Base-by-base conservation (phyloP, 2,329 filamentous ascomycete species). In the Endocalyx cinctus region DNA sequence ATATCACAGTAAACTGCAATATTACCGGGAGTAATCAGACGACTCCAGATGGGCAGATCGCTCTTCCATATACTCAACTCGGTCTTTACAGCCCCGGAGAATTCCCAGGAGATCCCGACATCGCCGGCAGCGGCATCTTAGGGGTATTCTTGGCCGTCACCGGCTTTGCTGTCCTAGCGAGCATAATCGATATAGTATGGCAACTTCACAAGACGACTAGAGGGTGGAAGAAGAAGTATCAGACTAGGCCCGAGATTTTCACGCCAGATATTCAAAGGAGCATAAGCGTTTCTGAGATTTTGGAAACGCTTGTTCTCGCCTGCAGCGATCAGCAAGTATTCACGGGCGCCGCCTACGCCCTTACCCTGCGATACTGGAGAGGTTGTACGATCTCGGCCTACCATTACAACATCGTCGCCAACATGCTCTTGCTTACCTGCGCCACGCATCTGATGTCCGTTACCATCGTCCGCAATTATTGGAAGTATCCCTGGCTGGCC, bases 301-400 rank as follows among this genome's bases (percentile, higher is more conserved):
- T 55, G 10, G 55, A 62, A 33, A 42, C 51, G 4, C 33, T 61
- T 10, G 45, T 62, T 16, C 31, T 57, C 16, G 47, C 47, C 25
- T 60, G 56, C 35, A 60, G 56, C 32, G 57, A 62, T 37, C 58
- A 61, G 37, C 58, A 62, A 27, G 42, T 62, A 28, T 61, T 62
- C 39, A 62, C 58, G 2, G 59, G 58, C 12, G 57, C 49, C 1
- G 59, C 58, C 6, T 62, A 59, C 34, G 54, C 55, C 25, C 41
- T 61, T 13, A 53, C 57, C 4, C 43, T 62, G 23, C 51, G 52
- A 10, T 61, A 59, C 33, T 52, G 44, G 35, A 38, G 34, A 29
- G 56, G 53, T 12, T 62, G 58, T 41, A 44, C 48, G 22, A 43
- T 61, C 29, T 52, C 52, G 20, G 51, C 57, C 3, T 61, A 62